phyloP scores from a whole-genome alignment of 345 rosid genomes.

The Camelina neglecta region DNA sequence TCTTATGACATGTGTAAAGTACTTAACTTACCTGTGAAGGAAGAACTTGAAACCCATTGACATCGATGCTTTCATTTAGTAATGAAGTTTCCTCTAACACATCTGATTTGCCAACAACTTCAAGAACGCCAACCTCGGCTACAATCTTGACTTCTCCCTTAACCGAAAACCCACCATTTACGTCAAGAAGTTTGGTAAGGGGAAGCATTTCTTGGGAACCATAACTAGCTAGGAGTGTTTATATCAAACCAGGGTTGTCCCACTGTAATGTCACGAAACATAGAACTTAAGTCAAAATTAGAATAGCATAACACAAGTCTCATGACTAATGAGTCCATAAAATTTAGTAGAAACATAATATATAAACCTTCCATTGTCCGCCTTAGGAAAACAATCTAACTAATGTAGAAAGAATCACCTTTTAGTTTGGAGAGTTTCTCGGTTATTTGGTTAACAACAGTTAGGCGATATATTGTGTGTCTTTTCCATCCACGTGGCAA shows the following conservation, averaged over 20 bases:
- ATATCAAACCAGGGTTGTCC: rapidly evolving
- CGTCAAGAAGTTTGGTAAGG: not conserved
- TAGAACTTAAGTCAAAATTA: not conserved
- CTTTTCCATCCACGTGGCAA: too few relatives aligned
- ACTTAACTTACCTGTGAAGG: not conserved
- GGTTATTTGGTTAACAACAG: too few relatives aligned
- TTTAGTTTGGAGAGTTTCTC: too few relatives aligned
- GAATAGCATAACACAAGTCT: too few relatives aligned
- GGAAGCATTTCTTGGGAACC: not conserved
- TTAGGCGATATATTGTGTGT: too few relatives aligned
- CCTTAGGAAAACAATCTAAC: too few relatives aligned
- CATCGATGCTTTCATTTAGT: not conserved
- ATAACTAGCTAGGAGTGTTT: rapidly evolving
- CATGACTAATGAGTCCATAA: too few relatives aligned
- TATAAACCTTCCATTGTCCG: too few relatives aligned
- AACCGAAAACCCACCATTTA: not conserved
- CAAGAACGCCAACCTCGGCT: not conserved
- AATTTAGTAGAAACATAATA: too few relatives aligned
- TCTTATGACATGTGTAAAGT: too few relatives aligned
- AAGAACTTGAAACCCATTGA: constrained; percentile 8
- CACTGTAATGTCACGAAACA: not conserved
- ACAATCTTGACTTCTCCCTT: constrained; percentile 9
- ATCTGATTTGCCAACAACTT: constrained; percentile 3
- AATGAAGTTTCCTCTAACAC: not conserved
- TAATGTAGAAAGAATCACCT: too few relatives aligned